Conservation (phyloP, 805 yeast genomes). For the Limtongia smithiae region DNA sequence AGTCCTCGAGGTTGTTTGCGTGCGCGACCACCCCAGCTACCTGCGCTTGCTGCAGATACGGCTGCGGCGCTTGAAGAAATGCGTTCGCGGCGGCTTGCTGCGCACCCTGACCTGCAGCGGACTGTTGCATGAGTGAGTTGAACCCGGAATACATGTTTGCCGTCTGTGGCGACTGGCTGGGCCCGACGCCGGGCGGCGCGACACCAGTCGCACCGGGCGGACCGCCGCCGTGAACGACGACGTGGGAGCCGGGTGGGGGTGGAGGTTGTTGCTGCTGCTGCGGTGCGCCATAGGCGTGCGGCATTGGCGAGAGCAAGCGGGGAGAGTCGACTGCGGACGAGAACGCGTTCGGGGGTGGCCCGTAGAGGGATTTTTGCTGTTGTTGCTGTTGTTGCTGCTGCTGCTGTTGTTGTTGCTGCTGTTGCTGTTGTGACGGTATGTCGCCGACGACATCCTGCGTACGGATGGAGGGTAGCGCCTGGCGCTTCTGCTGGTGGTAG, state of each 20-base stretch:
- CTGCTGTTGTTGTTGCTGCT: constrained; percentile 2
- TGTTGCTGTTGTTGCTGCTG: neutral
- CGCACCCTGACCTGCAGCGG: neutral
- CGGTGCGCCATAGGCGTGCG: constrained; percentile 20
- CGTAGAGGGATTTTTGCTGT: constrained; percentile 3
- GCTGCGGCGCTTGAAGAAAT: constrained; percentile 17
- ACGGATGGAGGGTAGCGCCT: constrained; percentile 19
- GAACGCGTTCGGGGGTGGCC: constrained; percentile 6
- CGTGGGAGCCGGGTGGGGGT: constrained; percentile 4
- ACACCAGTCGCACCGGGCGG: constrained; percentile 1
- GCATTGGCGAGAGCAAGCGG: constrained; percentile 23
- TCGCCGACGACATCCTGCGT: constrained; percentile 6
- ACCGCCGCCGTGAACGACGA: constrained; percentile 1
- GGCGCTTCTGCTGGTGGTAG: constrained; percentile 3
- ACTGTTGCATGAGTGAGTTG: constrained; percentile 6
- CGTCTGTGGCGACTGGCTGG: constrained; percentile 5
- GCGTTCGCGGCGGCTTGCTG: constrained; percentile 17
- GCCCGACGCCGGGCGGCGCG: constrained; percentile 2
- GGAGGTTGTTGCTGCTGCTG: constrained; percentile 13
- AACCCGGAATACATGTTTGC: constrained; percentile 12
- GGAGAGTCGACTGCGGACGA: constrained; percentile 17
- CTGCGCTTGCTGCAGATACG: constrained; percentile 7
- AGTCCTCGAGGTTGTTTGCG: constrained; percentile 19
- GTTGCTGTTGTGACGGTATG: neutral
- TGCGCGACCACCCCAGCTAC: constrained; percentile 6